Evolutionary conservation across 1,284 basidiomycete species (phyloP), one percentile per base, ranked within the genome.

Genomic region (Pisolithus thermaeus): DNA sequence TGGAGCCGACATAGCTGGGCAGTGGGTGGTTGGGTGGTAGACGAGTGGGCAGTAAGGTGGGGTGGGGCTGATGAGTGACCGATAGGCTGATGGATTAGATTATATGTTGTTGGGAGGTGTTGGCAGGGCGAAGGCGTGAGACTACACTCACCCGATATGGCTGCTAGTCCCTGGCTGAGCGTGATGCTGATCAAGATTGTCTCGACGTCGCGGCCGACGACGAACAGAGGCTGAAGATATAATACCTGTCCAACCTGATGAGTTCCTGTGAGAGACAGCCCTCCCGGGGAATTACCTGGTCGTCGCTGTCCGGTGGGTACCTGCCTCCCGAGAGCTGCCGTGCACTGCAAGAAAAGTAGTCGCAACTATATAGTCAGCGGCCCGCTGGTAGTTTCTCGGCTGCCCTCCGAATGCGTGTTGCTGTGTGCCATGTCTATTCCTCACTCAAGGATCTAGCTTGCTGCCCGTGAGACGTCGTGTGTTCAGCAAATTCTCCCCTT

Each of bases 1-100:
- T 62, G 75, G 72, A 49, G 56, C 53, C 56, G 77, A 63, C 77
- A 79, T 78, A 58, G 66, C 65, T 59, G 46, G 59, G 52, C 54
- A 56, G 40, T 53, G 53, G 54, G 50, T 60, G 58, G 61, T 57
- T 58, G 55, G 61, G 58, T 61, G 2, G 28, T 11, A 20, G 32
- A 35, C 9, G 58, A 54, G 59, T 27, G 52, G 45, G 56, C 56
- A 52, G 38, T 47, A 55, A 52, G 47, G 18, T 20, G 18, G 18
- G 25, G 25, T 27, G 52, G 46, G 49, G 43, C 38, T 39, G 57
- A 30, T 28, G 53, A 36, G 50, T 48, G 54, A 47, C 45, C 4
- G 54, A 56, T 51, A 36, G 39, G 48, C 39, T 14, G 54, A 55
- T 50, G 59, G 66, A 62, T 35, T 14, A 35, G 32, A 35, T 35